These are phyloP conservation scores for Skeletonema menzelii DNA, from an alignment of 108 stramenopile species.

Conservation along the genomic window DNA sequence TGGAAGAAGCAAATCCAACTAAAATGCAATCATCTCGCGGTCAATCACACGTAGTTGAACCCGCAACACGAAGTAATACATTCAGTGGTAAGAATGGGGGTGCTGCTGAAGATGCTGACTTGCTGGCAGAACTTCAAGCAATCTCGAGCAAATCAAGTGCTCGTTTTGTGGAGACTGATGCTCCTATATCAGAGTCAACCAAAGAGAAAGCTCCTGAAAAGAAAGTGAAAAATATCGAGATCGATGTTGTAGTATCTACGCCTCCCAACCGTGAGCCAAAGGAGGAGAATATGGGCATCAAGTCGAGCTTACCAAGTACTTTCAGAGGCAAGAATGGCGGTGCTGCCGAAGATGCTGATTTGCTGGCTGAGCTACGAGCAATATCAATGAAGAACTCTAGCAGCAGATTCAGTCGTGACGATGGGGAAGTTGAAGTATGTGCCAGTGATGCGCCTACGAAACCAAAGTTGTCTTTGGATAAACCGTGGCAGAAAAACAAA, in stretches of 20 bases:
- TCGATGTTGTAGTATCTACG: not conserved
- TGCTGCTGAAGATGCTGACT: slow-evolving; percentile 57
- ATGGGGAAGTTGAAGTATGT: not conserved
- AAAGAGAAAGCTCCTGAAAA: slow-evolving; percentile 1
- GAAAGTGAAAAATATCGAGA: not conserved
- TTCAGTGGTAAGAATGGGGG: slow-evolving; percentile 78
- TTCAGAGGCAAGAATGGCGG: slow-evolving; percentile 77
- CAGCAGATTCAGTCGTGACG: slow-evolving; percentile 36
- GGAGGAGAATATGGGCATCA: slow-evolving; percentile 19
- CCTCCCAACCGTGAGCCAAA: not conserved
- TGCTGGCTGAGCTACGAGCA: slow-evolving; percentile 56
- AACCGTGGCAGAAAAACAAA: slow-evolving; percentile 4
- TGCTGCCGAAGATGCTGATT: slow-evolving; percentile 60
- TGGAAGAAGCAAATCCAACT: not conserved
- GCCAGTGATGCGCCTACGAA: not conserved
- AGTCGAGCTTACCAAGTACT: slow-evolving; percentile 49
- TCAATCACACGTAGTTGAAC: slow-evolving; percentile 23
- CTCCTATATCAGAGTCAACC: not conserved
- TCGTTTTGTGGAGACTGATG: slow-evolving; percentile 37
- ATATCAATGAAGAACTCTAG: slow-evolving; percentile 47
- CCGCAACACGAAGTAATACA: slow-evolving; percentile 45
- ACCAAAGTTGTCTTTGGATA: not conserved
- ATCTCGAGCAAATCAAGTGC: slow-evolving; percentile 47
- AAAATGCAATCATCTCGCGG: not conserved
- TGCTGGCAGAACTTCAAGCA: slow-evolving; percentile 58